Base-by-base conservation (phyloP, 768 basidiomycete species). In the Albatrellus ellisii region DNA sequence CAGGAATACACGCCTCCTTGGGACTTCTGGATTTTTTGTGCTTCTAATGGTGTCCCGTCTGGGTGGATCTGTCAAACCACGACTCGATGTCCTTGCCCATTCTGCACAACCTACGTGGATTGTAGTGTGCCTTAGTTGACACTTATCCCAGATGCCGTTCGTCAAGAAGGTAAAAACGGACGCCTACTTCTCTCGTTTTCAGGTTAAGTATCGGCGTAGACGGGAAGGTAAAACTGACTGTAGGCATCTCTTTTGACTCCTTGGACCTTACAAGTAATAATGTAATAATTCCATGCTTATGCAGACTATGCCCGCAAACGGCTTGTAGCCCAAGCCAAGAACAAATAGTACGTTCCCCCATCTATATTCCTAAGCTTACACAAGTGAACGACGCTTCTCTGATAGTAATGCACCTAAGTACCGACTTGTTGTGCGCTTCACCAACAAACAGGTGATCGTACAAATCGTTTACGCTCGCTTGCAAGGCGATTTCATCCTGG, bases 201-300 rank as follows among this genome's bases (percentile, higher is more conserved):
- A 95, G 71, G 92, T 98, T 57, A 98, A 98, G 72, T 95, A 95
- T 67, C 86, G 94, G 60, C 73, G 95, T 59, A 73, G 95, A 52
- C 79, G 91, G 61, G 95, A 99, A 69, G 95, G 95, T 46, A 98
- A 94, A 73, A 99, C 95, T 47, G 95, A 99, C 61, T 99, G 87
- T 88, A 46, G 31, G 58, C 46, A 18, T 4, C 8, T n/a, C n/a
- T n/a, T n/a, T n/a, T n/a, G n/a, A n/a, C n/a, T n/a, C n/a, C n/a
- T n/a, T n/a, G n/a, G n/a, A n/a, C n/a, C n/a, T n/a, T n/a, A n/a
- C n/a, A n/a, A n/a, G n/a, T n/a, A n/a, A n/a, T n/a, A n/a, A n/a
- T n/a, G n/a, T n/a, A n/a, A n/a, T n/a, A n/a, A n/a, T n/a, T n/a
- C n/a, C n/a, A n/a, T n/a, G n/a, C n/a, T n/a, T n/a, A n/a, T n/a